phyloP scores from a whole-genome alignment of 1,284 basidiomycete species.

The Malassezia caprae region DNA sequence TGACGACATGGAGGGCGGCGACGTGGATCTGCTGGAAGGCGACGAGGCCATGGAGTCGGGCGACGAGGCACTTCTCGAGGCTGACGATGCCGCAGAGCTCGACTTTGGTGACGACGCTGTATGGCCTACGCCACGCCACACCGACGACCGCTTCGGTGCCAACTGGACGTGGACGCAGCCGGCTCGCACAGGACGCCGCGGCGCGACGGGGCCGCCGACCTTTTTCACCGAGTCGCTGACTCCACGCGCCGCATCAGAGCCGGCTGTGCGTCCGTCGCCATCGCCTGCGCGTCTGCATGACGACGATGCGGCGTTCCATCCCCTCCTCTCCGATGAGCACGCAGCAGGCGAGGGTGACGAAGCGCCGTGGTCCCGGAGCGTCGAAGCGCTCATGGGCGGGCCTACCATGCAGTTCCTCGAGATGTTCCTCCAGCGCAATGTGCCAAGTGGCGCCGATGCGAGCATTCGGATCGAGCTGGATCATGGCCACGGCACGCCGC shows the following conservation, averaged over 20 bases:
- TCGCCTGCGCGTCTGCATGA: not conserved
- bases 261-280: not conserved
- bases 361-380: constrained; percentile 55
- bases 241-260: not conserved
- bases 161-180: constrained; percentile 41
- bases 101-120: constrained; percentile 30
- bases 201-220: not conserved
- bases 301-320: constrained; percentile 53
- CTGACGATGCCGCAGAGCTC: constrained; percentile 32
- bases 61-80: constrained; percentile 26
- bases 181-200: constrained; percentile 12
- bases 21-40: constrained; percentile 23
- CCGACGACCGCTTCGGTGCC: constrained; percentile 44
- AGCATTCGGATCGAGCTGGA: constrained; percentile 38
- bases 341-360: constrained; percentile 14
- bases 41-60: constrained; percentile 17
- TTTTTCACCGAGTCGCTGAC: not conserved
- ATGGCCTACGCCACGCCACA: constrained; percentile 11
- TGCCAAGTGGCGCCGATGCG: constrained; percentile 16
- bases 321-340: constrained; percentile 61
- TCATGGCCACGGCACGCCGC: constrained; percentile 21
- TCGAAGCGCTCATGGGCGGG: constrained; percentile 71
- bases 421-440: constrained; percentile 55
- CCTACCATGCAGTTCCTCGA: constrained; percentile 74
- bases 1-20: constrained; percentile 10